Evolutionary conservation across 176 grass and related monocot species (phyloP).

Genomic region (Rhynchospora tenuis): DNA sequence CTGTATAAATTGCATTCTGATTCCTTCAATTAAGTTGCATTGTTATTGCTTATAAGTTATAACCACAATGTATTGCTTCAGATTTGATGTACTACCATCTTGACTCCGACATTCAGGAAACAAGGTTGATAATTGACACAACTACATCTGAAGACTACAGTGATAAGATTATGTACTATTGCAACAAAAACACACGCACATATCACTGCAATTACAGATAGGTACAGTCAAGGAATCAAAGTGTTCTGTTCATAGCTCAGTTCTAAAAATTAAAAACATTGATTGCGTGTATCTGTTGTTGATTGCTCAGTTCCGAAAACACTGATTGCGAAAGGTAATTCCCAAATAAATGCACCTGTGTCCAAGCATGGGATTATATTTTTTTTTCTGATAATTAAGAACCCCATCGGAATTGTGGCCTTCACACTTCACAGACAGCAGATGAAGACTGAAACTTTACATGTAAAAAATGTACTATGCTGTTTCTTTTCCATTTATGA

Average conservation of each 20-base stretch:
- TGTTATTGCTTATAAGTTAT: slow-evolving; percentile 3
- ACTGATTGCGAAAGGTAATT: neutral
- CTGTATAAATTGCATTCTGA: neutral
- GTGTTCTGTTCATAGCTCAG: neutral
- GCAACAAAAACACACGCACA: neutral
- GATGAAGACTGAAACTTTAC: neutral
- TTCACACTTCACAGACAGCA: neutral
- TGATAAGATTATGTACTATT: neutral
- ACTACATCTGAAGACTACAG: neutral
- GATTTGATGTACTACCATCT: neutral
- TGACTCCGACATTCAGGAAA: neutral
- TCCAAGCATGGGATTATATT: neutral
- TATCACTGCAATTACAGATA: neutral
- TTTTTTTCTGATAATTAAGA: neutral
- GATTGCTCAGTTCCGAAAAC: neutral
- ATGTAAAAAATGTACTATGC: neutral
- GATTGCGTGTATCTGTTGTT: too few species aligned
- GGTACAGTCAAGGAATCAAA: neutral
- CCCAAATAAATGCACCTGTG: neutral
- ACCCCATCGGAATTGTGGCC: neutral
- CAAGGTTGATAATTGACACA: neutral
- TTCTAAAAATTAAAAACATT: too few species aligned
- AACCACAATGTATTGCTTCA: neutral
- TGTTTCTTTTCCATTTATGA: neutral
- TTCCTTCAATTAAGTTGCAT: slow-evolving; percentile 7